Evolutionary conservation across 495 filamentous ascomycete genomes (phyloP), one percentile per base, ranked within the genome.

Genomic region (Talaromyces wortmannii): DNA sequence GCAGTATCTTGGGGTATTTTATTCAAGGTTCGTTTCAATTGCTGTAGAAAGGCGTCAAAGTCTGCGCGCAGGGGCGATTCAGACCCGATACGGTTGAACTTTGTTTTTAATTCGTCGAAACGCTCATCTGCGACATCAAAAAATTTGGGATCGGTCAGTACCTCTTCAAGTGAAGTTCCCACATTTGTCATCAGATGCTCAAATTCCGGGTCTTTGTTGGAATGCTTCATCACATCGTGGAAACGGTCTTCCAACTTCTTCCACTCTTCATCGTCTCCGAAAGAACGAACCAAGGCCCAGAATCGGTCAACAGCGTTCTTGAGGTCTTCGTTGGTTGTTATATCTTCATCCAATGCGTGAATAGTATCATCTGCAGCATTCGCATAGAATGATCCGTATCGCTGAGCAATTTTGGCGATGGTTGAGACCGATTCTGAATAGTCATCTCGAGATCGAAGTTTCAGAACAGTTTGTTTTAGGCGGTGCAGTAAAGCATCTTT

Each of bases 401-500:
- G 82, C 61, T 90, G 83, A 45, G 96, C 76, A 45, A 97, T 75
- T 4, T 87, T 70, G 4, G 83, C 79, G 43, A 97, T 62, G 0
- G 87, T 92, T 2, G 87, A 86, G 4, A 96, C 89, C 0, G 90
- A 95, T 53, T 95, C 85, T 0, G 84, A 83, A 64, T 96, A 96
- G 61, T 95, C 89, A 23, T 78, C 79, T 13, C 88, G 82, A 60
- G 88, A 76, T 29, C 90, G 76, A 15, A 97, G 78, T 50, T 84
- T 89, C 23, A 81, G 32, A n/a, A 97, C 84, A 0, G 85, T 81
- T 58, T 85, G 75, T 68, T 91, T 91, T 57, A 96, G 71, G 4
- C 91, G 82, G 53, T 85, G 75, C 0, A 92, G 55, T 59, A 97
- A 67, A 0, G 88, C 84, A 36, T 91, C 81, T 56, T 80, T 83